These are phyloP conservation scores for Raphanus hybrid DNA, from an alignment of 441 rosid species.

Conservation along the genomic window DNA sequence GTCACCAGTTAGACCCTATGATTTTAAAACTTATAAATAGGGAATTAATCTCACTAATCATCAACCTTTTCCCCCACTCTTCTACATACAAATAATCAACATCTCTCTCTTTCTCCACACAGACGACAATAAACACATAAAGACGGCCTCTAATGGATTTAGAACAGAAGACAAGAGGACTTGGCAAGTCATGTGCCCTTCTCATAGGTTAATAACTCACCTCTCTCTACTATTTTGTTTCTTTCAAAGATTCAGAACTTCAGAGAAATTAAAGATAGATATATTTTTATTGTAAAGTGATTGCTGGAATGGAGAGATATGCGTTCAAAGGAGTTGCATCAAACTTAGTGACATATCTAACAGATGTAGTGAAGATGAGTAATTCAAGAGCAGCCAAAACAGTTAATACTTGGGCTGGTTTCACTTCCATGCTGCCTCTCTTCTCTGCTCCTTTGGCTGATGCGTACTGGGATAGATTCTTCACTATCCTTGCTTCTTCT, in stretches of 20 bases:
- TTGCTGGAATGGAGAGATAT: slow-evolving; percentile 94
- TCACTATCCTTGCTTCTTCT: slow-evolving; percentile 74
- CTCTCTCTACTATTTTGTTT: not conserved
- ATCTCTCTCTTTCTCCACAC: slow-evolving; percentile 2
- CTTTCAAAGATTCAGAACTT: slow-evolving; percentile 14
- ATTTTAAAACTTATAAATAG: slow-evolving; percentile 29
- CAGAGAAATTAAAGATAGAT: not conserved
- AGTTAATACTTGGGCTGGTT: slow-evolving; percentile 89
- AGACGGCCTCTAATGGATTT: slow-evolving; percentile 34
- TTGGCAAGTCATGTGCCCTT: slow-evolving; percentile 75
- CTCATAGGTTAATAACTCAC: slow-evolving; percentile 65
- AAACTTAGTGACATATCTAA: slow-evolving; percentile 87
- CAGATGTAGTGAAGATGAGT: slow-evolving; percentile 80
- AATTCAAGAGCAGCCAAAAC: slow-evolving; percentile 91
- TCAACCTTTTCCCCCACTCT: slow-evolving; percentile 31
- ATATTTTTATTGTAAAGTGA: slow-evolving; percentile 51
- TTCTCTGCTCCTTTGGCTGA: slow-evolving; percentile 86
- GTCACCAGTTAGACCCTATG: too few relatives aligned
- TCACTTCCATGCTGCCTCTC: slow-evolving; percentile 85
- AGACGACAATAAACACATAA: slow-evolving; percentile 32
- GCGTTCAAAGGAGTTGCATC: slow-evolving; percentile 97
- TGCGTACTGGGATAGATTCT: slow-evolving; percentile 74
- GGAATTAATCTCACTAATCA: slow-evolving; percentile 24
- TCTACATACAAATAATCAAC: slow-evolving; percentile 28
- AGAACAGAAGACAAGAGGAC: slow-evolving; percentile 48